phyloP scores from a whole-genome alignment of 106 monocot species.

The Allium fistulosum region DNA sequence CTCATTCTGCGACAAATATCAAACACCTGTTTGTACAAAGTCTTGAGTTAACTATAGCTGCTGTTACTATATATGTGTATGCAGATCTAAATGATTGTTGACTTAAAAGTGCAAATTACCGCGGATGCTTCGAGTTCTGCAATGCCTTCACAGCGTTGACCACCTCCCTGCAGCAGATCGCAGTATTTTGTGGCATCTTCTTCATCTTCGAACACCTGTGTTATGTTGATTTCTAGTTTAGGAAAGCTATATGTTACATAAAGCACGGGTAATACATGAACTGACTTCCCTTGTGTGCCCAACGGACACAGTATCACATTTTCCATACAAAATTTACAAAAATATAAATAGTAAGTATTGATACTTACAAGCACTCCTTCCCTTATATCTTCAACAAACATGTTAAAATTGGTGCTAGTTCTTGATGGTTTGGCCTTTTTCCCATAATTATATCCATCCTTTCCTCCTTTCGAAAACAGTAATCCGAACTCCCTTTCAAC shows the following conservation, averaged over 20 bases:
- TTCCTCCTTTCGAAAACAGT: slow-evolving; percentile 69
- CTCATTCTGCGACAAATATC: slow-evolving; percentile 82
- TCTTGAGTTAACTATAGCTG: no score
- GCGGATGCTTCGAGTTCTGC: slow-evolving; percentile 93
- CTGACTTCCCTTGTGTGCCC: no score
- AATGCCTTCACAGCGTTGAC: slow-evolving; percentile 89
- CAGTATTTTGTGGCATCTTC: slow-evolving; percentile 74
- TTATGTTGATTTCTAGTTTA: not conserved
- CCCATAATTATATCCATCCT: slow-evolving; percentile 28
- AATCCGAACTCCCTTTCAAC: slow-evolving; percentile 90
- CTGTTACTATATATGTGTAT: no score
- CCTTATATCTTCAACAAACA: slow-evolving; percentile 99
- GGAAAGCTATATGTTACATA: not conserved
- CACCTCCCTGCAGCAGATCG: slow-evolving; percentile 75
- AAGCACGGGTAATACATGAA: not conserved
- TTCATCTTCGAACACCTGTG: slow-evolving; percentile 93
- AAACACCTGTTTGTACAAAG: slow-evolving; percentile 48
- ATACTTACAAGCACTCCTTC: slow-evolving; percentile 94
- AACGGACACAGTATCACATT: not conserved
- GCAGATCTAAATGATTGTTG: no score
- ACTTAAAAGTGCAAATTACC: slow-evolving; percentile 20
- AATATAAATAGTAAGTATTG: slow-evolving; percentile 1
- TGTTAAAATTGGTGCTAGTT: slow-evolving; percentile 51
- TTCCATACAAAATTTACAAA: not conserved
- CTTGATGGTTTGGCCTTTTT: slow-evolving; percentile 59